Evolutionary conservation across 2,329 filamentous ascomycete species (phyloP).

Genomic region (Colletotrichum horii): DNA sequence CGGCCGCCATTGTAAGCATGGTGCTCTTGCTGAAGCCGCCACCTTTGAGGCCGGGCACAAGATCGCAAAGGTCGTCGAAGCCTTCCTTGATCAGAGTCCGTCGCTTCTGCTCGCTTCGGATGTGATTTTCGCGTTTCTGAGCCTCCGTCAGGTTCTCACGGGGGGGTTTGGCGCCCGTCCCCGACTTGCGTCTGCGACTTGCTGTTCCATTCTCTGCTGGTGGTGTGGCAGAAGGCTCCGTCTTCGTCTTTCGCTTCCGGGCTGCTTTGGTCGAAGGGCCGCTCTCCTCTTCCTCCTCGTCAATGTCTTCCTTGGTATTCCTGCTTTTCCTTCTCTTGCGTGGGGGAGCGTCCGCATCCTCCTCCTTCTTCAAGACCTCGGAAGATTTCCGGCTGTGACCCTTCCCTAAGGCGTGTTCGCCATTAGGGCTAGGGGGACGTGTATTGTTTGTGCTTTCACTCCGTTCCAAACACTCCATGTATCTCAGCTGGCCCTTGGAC

Average conservation of each 20-base stretch:
- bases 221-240: slow-evolving; percentile 38
- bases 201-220: slow-evolving; percentile 37
- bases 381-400: slow-evolving; percentile 26
- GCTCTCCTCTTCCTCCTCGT: slow-evolving; percentile 47
- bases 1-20: slow-evolving; percentile 75
- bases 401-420: slow-evolving; percentile 26
- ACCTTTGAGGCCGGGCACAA: slow-evolving; percentile 77
- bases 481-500: slow-evolving; percentile 58
- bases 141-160: slow-evolving; percentile 80
- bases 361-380: slow-evolving; percentile 34
- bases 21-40: slow-evolving; percentile 85
- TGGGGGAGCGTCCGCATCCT: slow-evolving; percentile 46
- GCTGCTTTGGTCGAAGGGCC: slow-evolving; percentile 34
- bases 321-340: slow-evolving; percentile 63
- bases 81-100: slow-evolving; percentile 82
- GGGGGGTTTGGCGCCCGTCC: slow-evolving; percentile 47
- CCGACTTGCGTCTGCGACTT: slow-evolving; percentile 58
- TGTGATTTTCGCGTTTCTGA: slow-evolving; percentile 86
- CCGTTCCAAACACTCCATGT: slow-evolving; percentile 62
- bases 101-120: slow-evolving; percentile 85
- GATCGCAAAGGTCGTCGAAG: slow-evolving; percentile 77
- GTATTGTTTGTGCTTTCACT: slow-evolving; percentile 65
- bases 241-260: slow-evolving; percentile 54
- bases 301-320: slow-evolving; percentile 43
- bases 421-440: slow-evolving; percentile 60